Conservation (phyloP, 257 asterid genomes). For the Apocynum venetum region DNA sequence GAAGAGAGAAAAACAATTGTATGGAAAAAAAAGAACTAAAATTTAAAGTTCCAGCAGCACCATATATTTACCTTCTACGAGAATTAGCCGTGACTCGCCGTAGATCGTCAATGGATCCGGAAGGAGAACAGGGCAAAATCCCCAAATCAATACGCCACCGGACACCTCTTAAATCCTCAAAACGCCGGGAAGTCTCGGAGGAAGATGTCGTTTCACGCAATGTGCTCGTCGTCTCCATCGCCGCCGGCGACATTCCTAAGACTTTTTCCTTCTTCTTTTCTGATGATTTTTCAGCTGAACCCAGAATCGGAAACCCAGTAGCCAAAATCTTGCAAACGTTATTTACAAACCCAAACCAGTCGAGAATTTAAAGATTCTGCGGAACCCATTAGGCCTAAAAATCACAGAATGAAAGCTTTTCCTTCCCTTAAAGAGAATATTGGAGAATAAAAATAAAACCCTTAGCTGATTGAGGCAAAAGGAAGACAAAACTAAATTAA, state of each 20-base stretch:
- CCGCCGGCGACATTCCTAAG: constrained; percentile 3
- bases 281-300: constrained; percentile 3
- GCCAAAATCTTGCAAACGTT: constrained; percentile 10
- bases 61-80: constrained; percentile 67
- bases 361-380: constrained; percentile 11
- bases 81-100: constrained; percentile 85
- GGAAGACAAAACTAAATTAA: background rate
- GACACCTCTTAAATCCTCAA: constrained; percentile 74
- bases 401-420: constrained; percentile 1
- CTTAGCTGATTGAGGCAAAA: background rate
- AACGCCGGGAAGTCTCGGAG: constrained; percentile 33
- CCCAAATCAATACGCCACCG: constrained; percentile 97
- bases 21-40: too few species aligned
- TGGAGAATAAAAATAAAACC: background rate
- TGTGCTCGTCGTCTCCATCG: constrained; percentile 11
- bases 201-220: constrained; percentile 37
- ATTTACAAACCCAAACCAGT: background rate
- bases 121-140: constrained; percentile 66
- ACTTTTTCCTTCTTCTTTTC: background rate
- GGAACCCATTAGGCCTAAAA: constrained; percentile 29
- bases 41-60: background rate
- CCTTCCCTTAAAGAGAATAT: background rate
- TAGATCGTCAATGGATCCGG: constrained; percentile 70
- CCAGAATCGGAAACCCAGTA: constrained; percentile 8
- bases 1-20: background rate